Conservation (phyloP, 331 rosid species). For the Pyracantha coccinea region DNA sequence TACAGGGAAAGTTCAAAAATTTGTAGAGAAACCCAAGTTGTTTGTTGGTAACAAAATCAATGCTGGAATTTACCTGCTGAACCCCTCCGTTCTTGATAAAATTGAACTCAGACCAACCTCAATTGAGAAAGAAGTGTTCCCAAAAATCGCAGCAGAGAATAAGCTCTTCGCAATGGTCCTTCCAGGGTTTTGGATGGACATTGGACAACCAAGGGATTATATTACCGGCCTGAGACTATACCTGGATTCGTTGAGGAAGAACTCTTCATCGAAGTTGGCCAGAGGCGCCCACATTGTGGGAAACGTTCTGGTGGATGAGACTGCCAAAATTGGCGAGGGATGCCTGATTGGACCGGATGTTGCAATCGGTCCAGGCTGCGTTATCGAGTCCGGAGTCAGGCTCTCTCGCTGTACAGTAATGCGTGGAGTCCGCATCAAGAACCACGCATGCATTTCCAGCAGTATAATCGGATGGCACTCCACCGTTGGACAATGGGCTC, state of each 20-base stretch:
- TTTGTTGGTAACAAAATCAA: slow-evolving; percentile 94
- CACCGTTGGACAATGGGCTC: slow-evolving; percentile 83
- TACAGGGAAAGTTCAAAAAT: slow-evolving; percentile 76
- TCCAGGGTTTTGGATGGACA: slow-evolving; percentile 96
- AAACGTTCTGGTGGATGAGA: slow-evolving; percentile 74
- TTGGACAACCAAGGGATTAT: slow-evolving; percentile 91
- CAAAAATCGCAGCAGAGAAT: slow-evolving; percentile 69
- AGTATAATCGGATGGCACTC: slow-evolving; percentile 89
- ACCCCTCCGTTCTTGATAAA: slow-evolving; percentile 72
- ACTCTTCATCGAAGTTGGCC: slow-evolving; percentile 60
- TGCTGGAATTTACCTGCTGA: slow-evolving; percentile 83
- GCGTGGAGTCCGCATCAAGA: slow-evolving; percentile 75
- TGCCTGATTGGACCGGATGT: slow-evolving; percentile 89
- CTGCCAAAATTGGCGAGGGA: slow-evolving; percentile 76
- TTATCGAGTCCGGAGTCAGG: slow-evolving; percentile 71
- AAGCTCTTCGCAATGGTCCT: slow-evolving; percentile 84
- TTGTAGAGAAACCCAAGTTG: slow-evolving; percentile 82
- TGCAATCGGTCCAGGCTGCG: slow-evolving; percentile 79
- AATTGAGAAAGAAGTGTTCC: slow-evolving; percentile 87
- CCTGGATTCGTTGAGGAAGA: slow-evolving; percentile 66
- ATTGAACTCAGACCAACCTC: slow-evolving; percentile 85
- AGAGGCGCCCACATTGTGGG: slow-evolving; percentile 61
- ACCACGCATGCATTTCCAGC: slow-evolving; percentile 78
- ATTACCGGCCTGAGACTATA: slow-evolving; percentile 81
- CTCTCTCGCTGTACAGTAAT: slow-evolving; percentile 77